Evolutionary conservation across 768 basidiomycete species (phyloP).

Genomic region (Mycena amicta): DNA sequence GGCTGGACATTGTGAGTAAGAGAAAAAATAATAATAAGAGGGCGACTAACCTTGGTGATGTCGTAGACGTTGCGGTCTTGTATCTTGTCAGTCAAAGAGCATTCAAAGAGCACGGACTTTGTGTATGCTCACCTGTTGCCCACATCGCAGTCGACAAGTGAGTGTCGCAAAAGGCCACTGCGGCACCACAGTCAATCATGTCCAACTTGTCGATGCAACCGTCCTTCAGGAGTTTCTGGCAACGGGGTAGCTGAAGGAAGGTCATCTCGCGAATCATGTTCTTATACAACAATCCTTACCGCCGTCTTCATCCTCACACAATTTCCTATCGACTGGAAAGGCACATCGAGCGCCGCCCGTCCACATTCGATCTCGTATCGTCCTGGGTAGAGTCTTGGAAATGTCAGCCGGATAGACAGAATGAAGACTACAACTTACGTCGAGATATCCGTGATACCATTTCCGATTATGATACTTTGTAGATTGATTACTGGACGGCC

Average conservation of each 20-base stretch:
- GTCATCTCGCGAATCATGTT: neutral
- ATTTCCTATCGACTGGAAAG: constrained; percentile 52
- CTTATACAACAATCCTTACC: constrained; percentile 31
- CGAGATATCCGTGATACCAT: constrained; percentile 49
- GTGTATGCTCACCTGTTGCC: constrained; percentile 43
- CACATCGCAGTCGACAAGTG: constrained; percentile 49
- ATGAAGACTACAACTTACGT: constrained; percentile 29
- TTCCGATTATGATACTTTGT: constrained; percentile 72
- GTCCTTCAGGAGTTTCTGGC: constrained; percentile 54
- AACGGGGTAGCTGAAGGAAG: constrained; percentile 57
- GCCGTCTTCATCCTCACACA: constrained; percentile 64
- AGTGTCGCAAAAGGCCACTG: constrained; percentile 59
- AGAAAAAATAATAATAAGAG: constrained; percentile 22
- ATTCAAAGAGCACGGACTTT: constrained; percentile 15
- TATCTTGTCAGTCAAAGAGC: neutral
- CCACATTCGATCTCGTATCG: constrained; percentile 56
- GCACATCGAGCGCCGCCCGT: constrained; percentile 50
- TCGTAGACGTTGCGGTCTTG: constrained; percentile 66
- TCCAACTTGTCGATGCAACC: constrained; percentile 69
- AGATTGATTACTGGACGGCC: constrained; percentile 67
- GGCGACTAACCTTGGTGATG: constrained; percentile 60
- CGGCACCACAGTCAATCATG: constrained; percentile 63
- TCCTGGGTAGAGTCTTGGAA: constrained; percentile 44
- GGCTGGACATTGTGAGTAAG: constrained; percentile 35
- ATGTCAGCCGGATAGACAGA: neutral